Base-by-base conservation (phyloP, 1,284 basidiomycete species). In the Heliocybe sulcata region DNA sequence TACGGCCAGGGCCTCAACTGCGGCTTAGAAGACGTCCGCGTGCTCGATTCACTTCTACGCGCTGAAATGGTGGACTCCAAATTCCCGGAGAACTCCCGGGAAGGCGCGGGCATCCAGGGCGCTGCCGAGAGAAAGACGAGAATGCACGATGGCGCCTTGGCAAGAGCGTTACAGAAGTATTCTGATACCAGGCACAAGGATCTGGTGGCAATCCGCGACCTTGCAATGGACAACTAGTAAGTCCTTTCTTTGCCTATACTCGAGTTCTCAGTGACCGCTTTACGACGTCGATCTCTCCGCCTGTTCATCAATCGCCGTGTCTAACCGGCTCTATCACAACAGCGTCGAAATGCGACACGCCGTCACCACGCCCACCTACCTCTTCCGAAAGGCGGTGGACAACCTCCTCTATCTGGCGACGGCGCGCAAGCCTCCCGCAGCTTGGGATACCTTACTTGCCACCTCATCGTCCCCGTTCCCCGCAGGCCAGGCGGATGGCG, bases 1-100 rank as follows among this genome's bases (percentile, higher is more conserved):
- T 99, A 96, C 70, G 96, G 94, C 22, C 96, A 99, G 76, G 96
- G 96, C 19, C 80, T 99, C 61, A 99, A 99, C 68, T 98, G 95
- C 67, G 96, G 96, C 10, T 81, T 99, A 55, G 96, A 99, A 73
- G 96, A 99, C 69, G 94, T 99, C 57, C 84, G 96, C 58, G 85
- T 98, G 51, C 79, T 99, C 60, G 82, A 85, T 56, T 78, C 85
- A 29, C 73, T 94, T 55, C 77, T 98, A 61, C 81, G 85, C 56
- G 77, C 83, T 57, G 82, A 87, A 65, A 76, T 76, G 19, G 85
- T 94, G 56, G 71, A 79, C 58, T 64, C 73, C 14, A 61, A 62
- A 22, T 65, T 51, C 52, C 52, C 10, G 35, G 55, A 49, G 26
- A 51, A 26, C 27, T 29, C 65, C 26, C 76, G 55, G 69, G 61